Evolutionary conservation across 1,284 basidiomycete genomes (phyloP).

Genomic region (Hortiboletus rubellus): DNA sequence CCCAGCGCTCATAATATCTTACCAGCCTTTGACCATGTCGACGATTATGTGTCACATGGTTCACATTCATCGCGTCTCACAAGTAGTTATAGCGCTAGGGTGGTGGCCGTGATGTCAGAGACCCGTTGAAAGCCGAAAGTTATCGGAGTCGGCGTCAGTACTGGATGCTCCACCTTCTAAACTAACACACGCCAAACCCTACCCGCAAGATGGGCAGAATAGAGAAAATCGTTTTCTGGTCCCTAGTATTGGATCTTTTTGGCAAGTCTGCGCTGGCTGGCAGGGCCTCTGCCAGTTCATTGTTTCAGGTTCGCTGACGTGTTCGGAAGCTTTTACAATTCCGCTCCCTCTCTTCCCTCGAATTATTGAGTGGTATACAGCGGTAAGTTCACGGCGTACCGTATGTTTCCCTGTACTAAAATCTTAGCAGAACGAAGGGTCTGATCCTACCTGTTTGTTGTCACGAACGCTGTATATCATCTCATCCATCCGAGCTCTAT

Average conservation of each 20-base stretch:
- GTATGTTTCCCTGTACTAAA: neutral
- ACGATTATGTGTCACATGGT: no score
- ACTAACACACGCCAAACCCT: neutral
- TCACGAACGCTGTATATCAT: conserved; percentile 65
- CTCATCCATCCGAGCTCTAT: conserved; percentile 58
- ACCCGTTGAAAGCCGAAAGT: neutral
- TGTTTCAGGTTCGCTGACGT: conserved; percentile 10
- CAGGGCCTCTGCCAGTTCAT: neutral
- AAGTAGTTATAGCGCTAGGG: no score
- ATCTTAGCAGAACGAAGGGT: conserved; percentile 58
- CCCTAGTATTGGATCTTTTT: conserved; percentile 83
- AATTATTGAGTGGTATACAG: conserved; percentile 85
- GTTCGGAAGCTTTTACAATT: conserved; percentile 78
- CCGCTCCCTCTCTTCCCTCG: conserved; percentile 91
- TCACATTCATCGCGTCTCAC: no score
- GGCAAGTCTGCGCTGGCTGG: conserved; percentile 41
- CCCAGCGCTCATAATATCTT: no score
- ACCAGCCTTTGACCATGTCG: no score
- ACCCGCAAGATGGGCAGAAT: conserved; percentile 56
- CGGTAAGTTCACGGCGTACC: conserved; percentile 44
- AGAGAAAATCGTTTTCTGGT: conserved; percentile 78
- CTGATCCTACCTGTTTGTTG: conserved; percentile 68
- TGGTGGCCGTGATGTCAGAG: neutral
- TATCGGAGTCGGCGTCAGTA: no score
- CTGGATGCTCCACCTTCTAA: neutral